Evolutionary conservation across 768 basidiomycete species (phyloP).

Genomic region (Leucosporidium yakuticum): DNA sequence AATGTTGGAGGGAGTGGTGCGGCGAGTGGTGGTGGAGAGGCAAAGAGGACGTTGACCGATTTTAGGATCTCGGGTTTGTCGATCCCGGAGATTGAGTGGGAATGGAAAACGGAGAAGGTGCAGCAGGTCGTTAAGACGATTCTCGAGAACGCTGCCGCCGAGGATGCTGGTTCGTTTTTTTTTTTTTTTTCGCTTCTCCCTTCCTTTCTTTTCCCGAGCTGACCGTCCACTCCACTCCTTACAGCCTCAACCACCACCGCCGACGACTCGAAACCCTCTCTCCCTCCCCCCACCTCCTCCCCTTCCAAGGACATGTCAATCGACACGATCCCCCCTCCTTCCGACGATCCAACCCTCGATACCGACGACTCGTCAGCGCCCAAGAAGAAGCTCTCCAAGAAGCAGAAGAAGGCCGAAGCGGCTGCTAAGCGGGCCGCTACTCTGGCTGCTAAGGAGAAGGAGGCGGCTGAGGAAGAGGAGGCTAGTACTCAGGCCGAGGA

Average conservation of each 20-base stretch:
- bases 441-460: conserved; percentile 14
- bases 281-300: not conserved
- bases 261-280: not conserved
- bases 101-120: conserved; percentile 51
- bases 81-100: conserved; percentile 75
- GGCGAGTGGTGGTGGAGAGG: conserved; percentile 23
- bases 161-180: not conserved
- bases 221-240: not conserved
- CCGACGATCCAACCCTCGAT: conserved; percentile 43
- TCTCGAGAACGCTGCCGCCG: not conserved
- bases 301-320: conserved; percentile 25
- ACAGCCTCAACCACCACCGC: not conserved
- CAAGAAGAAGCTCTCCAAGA: conserved; percentile 38
- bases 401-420: conserved; percentile 4
- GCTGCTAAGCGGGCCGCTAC: conserved; percentile 1
- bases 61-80: conserved; percentile 93
- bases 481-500: not conserved
- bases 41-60: conserved; percentile 83
- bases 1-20: conserved; percentile 12
- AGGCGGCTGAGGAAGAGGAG: conserved; percentile 21
- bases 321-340: conserved; percentile 7
- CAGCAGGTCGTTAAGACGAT: conserved; percentile 9
- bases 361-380: conserved; percentile 39
- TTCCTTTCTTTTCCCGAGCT: too few species aligned
- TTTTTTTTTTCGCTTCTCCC: not conserved